Conservation (phyloP, 441 rosid genomes). For the Raphanus hybrid region DNA sequence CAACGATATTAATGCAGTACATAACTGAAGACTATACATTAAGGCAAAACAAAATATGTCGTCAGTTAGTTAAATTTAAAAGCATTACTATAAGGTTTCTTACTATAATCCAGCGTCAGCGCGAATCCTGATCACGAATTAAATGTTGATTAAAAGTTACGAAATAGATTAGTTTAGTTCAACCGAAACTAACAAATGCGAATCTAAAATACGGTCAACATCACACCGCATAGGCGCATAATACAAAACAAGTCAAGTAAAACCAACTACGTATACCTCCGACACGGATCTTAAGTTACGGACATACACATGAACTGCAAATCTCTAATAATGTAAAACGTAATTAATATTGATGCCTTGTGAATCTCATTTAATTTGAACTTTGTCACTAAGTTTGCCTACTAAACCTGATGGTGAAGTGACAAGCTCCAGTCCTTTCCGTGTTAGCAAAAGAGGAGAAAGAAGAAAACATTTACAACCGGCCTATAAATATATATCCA, state of each 20-base stretch:
- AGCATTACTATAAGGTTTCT: no score
- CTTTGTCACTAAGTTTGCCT: background rate
- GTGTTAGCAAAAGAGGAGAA: conserved; percentile 23
- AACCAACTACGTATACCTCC: conserved; percentile 8
- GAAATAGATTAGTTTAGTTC: background rate
- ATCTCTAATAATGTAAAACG: background rate
- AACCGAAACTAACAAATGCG: background rate
- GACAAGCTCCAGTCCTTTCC: conserved; percentile 28
- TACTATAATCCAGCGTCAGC: conserved; percentile 6
- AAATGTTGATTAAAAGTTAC: conserved; percentile 27
- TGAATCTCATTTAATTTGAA: background rate
- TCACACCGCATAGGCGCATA: background rate
- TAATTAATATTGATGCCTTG: background rate
- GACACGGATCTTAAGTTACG: conserved; percentile 43
- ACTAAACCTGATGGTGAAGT: conserved; percentile 27
- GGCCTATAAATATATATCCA: conserved; percentile 36
- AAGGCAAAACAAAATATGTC: background rate
- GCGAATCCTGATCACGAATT: conserved; percentile 17
- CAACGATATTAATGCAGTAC: conserved; percentile 4
- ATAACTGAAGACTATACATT: background rate
- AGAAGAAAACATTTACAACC: conserved; percentile 39
- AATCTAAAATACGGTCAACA: conserved; percentile 15
- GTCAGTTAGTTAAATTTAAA: background rate
- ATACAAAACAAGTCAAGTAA: background rate
- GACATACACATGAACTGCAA: conserved; percentile 31